Conservation (phyloP, 1,139 yeast genomes). For the Geotrichum cucujoidarum region DNA sequence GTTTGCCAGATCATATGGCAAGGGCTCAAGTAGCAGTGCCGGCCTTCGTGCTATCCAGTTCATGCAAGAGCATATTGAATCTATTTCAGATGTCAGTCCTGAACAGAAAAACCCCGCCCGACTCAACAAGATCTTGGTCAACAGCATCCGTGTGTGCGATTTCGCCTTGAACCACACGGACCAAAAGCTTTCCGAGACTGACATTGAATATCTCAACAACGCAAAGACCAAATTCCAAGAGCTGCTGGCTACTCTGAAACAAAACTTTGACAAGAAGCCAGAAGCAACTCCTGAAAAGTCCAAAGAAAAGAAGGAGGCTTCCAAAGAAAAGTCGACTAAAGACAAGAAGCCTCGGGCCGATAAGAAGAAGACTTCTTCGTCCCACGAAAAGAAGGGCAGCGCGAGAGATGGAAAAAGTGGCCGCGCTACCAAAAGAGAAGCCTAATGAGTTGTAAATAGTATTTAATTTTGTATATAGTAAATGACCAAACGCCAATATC, state of each 20-base stretch:
- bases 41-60: conserved; percentile 9
- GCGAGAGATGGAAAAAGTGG: too few species aligned
- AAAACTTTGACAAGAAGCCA: neutral
- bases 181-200: neutral
- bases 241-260: neutral
- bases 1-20: conserved; percentile 11
- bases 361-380: too few species aligned
- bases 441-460: too few species aligned
- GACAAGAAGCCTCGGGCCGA: too few species aligned
- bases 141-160: conserved; percentile 9
- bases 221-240: conserved; percentile 2
- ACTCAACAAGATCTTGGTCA: conserved; percentile 4
- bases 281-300: neutral
- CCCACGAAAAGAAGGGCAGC: too few species aligned
- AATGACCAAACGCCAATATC: too few species aligned
- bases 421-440: too few species aligned
- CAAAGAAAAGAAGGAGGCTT: too few species aligned
- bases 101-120: conserved; percentile 6
- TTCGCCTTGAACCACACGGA: conserved; percentile 9
- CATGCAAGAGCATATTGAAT: conserved; percentile 5
- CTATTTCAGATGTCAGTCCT: conserved; percentile 8
- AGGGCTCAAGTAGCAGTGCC: conserved; percentile 5
- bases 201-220: conserved; percentile 4
- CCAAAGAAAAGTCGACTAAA: too few species aligned
- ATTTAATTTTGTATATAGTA: too few species aligned